Evolutionary conservation across 1,284 basidiomycete genomes (phyloP).

Genomic region (Caloboletus firmus): DNA sequence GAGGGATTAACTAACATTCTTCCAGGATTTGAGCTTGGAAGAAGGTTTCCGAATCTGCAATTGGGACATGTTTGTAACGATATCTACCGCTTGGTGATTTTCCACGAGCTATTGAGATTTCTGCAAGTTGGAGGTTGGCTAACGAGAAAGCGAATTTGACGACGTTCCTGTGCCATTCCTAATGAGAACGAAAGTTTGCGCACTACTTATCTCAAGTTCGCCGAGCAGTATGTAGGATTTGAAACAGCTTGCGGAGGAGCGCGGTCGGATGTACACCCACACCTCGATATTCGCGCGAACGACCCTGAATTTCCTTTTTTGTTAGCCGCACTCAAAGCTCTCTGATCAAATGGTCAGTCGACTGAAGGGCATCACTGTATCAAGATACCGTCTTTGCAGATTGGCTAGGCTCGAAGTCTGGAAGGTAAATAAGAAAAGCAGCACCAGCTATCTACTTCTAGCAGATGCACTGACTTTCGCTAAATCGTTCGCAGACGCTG

Average conservation of each 20-base stretch:
- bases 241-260: neutral
- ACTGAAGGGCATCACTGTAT: too few relatives aligned
- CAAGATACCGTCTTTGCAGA: neutral
- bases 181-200: neutral
- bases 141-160: neutral
- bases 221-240: neutral
- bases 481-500: neutral
- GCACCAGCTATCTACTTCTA: neutral
- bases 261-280: neutral
- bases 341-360: too few relatives aligned
- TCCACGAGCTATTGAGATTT: neutral
- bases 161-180: neutral
- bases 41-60: too few relatives aligned
- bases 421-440: neutral
- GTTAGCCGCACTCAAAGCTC: too few relatives aligned
- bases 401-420: neutral
- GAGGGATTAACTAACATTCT: neutral
- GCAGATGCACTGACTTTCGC: neutral
- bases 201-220: neutral
- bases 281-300: neutral
- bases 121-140: neutral
- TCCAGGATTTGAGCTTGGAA: neutral
- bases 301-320: slow-evolving; percentile 10
- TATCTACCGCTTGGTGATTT: neutral
- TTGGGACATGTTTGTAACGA: too few relatives aligned